Base-by-base conservation (phyloP, 768 basidiomycete species). In the Grammothele lineata region DNA sequence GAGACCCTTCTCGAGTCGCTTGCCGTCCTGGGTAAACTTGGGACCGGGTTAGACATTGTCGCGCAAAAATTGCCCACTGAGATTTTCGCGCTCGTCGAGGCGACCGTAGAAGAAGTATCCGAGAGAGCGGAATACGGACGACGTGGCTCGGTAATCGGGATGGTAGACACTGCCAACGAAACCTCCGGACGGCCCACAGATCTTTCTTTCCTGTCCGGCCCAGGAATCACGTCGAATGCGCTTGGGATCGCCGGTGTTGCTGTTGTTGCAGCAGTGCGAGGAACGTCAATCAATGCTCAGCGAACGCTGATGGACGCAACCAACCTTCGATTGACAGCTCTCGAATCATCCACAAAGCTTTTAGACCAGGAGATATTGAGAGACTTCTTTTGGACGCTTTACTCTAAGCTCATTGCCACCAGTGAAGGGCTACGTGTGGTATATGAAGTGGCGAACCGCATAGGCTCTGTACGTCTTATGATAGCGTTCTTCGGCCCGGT, bases 381-480 rank as follows among this genome's bases (percentile, higher is more conserved):
- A 50, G 96, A 98, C 64, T 74, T 99, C 27, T 98, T 98, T 65
- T 98, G 95, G 95, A 96, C 95, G 2, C 62, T 95, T 14, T 99
- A 92, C 63, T 96, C 92, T 14, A 98, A 99, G 65, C 60, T 99
- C 38, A 86, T 93, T 60, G 96, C 96, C 24, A 88, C 98, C 17
- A 76, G 87, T 12, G 94, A 99, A 63, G 91, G 94, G 9, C 71
- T 96, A 51, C 74, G 93, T 43, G 85, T 96, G 4, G 78, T 93
- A 3, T 92, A 85, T 52, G 96, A 99, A 63, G 87, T 98, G 5
- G 77, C 90, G 1, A 87, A 85, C 56, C 80, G 93, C 45, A 93
- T 99, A 43, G 89, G 89, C 55, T 87, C 87, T 51, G 94, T 96
- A 61, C 67, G 92, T 76, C 10, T 15, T 10, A 12, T 10, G 30